Evolutionary conservation across 73 alveolate species (phyloP).

Genomic region (Tetrahymena borealis): DNA sequence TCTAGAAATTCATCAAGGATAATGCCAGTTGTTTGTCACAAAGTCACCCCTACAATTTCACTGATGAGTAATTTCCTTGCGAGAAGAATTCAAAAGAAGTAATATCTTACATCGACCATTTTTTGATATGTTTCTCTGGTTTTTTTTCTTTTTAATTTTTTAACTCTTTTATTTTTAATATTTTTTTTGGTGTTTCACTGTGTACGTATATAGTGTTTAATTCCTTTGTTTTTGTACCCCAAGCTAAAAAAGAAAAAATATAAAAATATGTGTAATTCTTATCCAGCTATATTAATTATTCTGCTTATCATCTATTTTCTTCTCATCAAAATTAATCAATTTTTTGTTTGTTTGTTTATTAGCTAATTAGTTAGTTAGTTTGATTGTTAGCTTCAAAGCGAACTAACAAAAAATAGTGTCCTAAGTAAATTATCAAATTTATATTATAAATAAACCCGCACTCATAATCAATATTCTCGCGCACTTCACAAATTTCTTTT

Average conservation of each 20-base stretch:
- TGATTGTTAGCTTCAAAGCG: background rate
- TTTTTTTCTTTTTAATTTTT: background rate
- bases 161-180: background rate
- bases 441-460: background rate
- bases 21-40: background rate
- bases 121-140: background rate
- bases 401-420: background rate
- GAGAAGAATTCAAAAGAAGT: background rate
- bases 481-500: background rate
- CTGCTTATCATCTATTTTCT: background rate
- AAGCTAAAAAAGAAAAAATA: background rate
- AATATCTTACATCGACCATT: background rate
- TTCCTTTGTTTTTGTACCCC: slow-evolving; percentile 3
- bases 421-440: background rate
- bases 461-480: slow-evolving; percentile 2
- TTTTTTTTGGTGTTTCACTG: background rate
- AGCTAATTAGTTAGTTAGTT: background rate
- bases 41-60: background rate
- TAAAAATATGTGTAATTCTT: background rate
- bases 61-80: background rate
- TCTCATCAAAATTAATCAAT: too few species aligned
- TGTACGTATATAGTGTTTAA: background rate
- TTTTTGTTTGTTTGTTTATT: background rate
- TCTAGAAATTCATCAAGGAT: too few species aligned
- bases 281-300: background rate